Base-by-base conservation (phyloP, 345 rosid genomes). In the Citrus australasica region DNA sequence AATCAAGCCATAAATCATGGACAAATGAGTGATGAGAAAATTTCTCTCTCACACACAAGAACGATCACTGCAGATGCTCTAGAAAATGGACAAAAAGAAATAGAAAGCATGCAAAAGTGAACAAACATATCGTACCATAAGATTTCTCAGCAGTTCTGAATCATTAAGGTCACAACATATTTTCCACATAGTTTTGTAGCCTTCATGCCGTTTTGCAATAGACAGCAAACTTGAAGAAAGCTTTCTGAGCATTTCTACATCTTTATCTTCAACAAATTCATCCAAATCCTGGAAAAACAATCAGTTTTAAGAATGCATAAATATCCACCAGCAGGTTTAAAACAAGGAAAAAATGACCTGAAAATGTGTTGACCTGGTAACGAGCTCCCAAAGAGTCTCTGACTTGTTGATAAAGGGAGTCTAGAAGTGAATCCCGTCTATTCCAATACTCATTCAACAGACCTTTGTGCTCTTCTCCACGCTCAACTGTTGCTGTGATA, bases 131-230 rank as follows among this genome's bases (percentile, higher is more conserved):
- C 87, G 68, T 92, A 95, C 99, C 99, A 95, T 92, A 42, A 93
- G 93, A 82, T 80, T 89, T 85, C 79, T 88, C n/a, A 96, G 94
- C 66, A 94, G 86, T 37, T 74, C 84, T 27, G 92, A 83, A 86
- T 96, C 98, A 77, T 92, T 88, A 73, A 94, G 91, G 82, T 93
- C 97, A 82, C 89, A 93, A 75, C 97, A 94, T 80, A 96, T 86
- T 83, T 73, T 85, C 98, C 98, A 96, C 90, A 94, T 86, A 28
- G 92, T 88, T 63, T 84, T 87, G 79, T 96, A 92, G 75, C 90
- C 92, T 73, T 89, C 98, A 82, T 96, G 95, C 78, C 86, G 86
- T 86, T 91, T 94, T 68, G 97, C 94, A 67, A 89, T 78, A 71
- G 88, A 77, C 63, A 94, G 82, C 93, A 96, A 88, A 82, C 83